These are phyloP conservation scores for Arthromyces matolae DNA, from an alignment of 768 basidiomycete genomes.

Conservation along the genomic window DNA sequence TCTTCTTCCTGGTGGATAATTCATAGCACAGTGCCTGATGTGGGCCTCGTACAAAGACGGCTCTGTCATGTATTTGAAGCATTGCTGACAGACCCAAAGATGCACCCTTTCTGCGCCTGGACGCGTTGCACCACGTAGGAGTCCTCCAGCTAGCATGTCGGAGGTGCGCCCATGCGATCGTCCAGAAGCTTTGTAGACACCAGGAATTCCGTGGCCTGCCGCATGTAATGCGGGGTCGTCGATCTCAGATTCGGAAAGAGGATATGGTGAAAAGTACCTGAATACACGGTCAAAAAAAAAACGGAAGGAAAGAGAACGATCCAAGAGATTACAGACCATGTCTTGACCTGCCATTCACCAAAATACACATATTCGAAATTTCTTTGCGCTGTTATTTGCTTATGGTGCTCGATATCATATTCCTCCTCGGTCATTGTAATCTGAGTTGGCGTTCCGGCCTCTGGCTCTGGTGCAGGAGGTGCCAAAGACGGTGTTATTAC, in stretches of 20 bases:
- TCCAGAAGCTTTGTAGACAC: constrained; percentile 44
- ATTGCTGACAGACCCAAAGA: constrained; percentile 86
- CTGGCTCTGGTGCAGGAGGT: constrained; percentile 9
- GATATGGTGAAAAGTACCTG: constrained; percentile 96
- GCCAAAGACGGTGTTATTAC: constrained; percentile 8
- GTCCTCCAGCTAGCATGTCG: constrained; percentile 64
- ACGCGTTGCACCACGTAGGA: constrained; percentile 35
- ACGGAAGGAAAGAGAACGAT: not conserved
- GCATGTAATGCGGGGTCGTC: constrained; percentile 38
- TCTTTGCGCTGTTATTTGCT: constrained; percentile 61
- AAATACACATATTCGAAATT: constrained; percentile 89
- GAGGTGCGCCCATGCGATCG: constrained; percentile 72
- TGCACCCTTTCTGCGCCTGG: constrained; percentile 42
- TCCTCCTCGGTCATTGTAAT: constrained; percentile 63
- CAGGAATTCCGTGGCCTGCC: constrained; percentile 40
- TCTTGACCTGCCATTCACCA: constrained; percentile 82
- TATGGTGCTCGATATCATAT: constrained; percentile 64
- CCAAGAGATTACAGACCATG: constrained; percentile 63
- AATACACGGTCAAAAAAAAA: not conserved
- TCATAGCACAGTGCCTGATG: constrained; percentile 63
- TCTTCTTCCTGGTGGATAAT: constrained; percentile 80
- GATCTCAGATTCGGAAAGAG: constrained; percentile 63
- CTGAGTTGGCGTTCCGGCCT: constrained; percentile 14
- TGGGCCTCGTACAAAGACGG: constrained; percentile 63
- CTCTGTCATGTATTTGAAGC: constrained; percentile 96